These are phyloP conservation scores for Megacollybia marginata DNA, from an alignment of 768 basidiomycete genomes.

Conservation along the genomic window DNA sequence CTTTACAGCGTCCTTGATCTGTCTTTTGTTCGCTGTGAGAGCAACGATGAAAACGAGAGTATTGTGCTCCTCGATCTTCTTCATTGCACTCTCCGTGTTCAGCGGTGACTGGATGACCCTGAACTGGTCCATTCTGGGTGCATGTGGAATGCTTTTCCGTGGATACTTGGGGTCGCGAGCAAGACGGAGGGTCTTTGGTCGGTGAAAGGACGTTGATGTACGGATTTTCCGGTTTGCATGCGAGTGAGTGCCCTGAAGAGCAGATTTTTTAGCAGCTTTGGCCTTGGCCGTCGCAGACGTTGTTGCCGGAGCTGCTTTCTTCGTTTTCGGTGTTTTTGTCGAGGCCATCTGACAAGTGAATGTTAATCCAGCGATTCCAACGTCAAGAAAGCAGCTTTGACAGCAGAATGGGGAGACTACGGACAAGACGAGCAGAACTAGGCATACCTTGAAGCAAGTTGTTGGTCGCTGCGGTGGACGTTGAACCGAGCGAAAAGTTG, in stretches of 20 bases:
- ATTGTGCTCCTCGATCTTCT: constrained; percentile 99
- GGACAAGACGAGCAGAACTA: too few species aligned
- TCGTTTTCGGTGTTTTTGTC: background rate
- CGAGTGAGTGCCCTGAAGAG: constrained; percentile 77
- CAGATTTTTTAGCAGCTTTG: constrained; percentile 95
- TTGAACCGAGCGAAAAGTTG: too few species aligned
- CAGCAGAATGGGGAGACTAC: too few species aligned
- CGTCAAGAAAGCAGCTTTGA: background rate
- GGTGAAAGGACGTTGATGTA: constrained; percentile 86
- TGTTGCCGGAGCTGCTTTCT: background rate
- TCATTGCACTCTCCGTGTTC: constrained; percentile 98
- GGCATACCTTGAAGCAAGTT: too few species aligned
- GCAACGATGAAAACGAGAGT: constrained; percentile 98
- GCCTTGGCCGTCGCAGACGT: constrained; percentile 44
- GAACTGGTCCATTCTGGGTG: constrained; percentile 94
- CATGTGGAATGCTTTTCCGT: constrained; percentile 90
- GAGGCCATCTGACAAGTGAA: background rate
- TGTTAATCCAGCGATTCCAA: background rate
- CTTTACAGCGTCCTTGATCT: constrained; percentile 99
- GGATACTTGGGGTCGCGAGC: constrained; percentile 86
- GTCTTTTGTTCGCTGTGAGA: constrained; percentile 92
- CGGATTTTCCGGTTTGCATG: constrained; percentile 77
- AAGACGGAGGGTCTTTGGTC: constrained; percentile 88
- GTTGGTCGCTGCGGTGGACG: too few species aligned
- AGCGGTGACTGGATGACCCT: constrained; percentile 81